A percentile compares a stretch with the other conserved stretches of the same genome.
Conservation (phyloP, 352 stramenopile genomes). For the Lagenidium giganteum region DNA sequence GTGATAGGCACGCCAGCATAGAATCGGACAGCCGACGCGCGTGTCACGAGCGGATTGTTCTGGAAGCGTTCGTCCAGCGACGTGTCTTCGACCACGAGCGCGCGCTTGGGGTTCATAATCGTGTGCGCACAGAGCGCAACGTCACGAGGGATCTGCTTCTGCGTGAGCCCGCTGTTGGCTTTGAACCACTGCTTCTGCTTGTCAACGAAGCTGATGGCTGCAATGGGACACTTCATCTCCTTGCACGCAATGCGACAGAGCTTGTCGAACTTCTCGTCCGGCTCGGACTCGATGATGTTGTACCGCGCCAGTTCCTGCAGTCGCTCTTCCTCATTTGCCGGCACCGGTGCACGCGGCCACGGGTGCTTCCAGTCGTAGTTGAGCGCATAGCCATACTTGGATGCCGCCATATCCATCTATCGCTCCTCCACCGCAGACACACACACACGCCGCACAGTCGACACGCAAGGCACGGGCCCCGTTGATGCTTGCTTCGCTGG, state of each 20-base stretch:
- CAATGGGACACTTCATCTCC: conserved; percentile 86
- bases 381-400: conserved; percentile 71
- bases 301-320: conserved; percentile 61
- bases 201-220: conserved; percentile 83
- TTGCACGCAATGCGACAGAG: conserved; percentile 85
- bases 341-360: conserved; percentile 67
- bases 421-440: not conserved
- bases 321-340: conserved; percentile 65
- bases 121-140: conserved; percentile 81
- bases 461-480: no score
- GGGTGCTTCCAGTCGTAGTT: conserved; percentile 86
- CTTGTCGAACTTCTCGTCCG: conserved; percentile 85
- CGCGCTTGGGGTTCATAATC: conserved; percentile 82
- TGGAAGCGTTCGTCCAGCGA: conserved; percentile 76
- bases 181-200: conserved; percentile 88
- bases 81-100: conserved; percentile 80
- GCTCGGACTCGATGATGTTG: conserved; percentile 76
- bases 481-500: not conserved
- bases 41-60: conserved; percentile 80
- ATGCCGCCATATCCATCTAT: conserved; percentile 14
- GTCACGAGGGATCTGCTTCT: conserved; percentile 79
- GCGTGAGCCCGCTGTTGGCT: conserved; percentile 76
- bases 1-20: conserved; percentile 82
- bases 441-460: no score
- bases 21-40: conserved; percentile 76